Evolutionary conservation across 805 yeast genomes (phyloP).

Genomic region (Ascoidea tarda): DNA sequence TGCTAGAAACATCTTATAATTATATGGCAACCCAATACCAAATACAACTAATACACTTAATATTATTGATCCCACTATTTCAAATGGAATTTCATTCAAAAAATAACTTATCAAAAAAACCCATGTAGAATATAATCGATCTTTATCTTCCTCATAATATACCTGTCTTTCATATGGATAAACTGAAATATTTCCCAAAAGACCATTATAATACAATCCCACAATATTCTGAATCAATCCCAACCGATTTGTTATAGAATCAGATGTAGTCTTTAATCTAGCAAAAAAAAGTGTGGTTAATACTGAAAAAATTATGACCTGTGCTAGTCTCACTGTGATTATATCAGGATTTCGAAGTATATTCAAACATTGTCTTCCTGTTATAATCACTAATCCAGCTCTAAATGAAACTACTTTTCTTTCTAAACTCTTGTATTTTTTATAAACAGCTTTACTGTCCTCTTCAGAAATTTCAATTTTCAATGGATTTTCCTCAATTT

Average conservation of each 20-base stretch:
- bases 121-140: constrained; percentile 49
- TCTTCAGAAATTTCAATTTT: neutral
- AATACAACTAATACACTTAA: constrained; percentile 52
- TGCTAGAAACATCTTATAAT: constrained; percentile 52
- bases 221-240: constrained; percentile 67
- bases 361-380: constrained; percentile 26
- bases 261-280: constrained; percentile 30
- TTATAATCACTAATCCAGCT: constrained; percentile 4
- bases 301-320: constrained; percentile 48
- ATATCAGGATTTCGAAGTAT: constrained; percentile 41
- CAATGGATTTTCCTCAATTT: neutral
- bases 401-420: constrained; percentile 12
- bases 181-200: constrained; percentile 62
- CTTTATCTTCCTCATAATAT: constrained; percentile 69
- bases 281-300: constrained; percentile 57
- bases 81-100: constrained; percentile 54
- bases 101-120: constrained; percentile 53
- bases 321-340: constrained; percentile 48
- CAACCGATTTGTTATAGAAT: constrained; percentile 50
- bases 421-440: constrained; percentile 12
- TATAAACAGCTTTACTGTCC: constrained; percentile 3
- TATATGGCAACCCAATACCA: constrained; percentile 61
- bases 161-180: constrained; percentile 63
- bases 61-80: constrained; percentile 39
- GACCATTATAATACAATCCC: constrained; percentile 64